Evolutionary conservation across 345 rosid genomes (phyloP).

Genomic region (Eucalyptus lansdowneana): DNA sequence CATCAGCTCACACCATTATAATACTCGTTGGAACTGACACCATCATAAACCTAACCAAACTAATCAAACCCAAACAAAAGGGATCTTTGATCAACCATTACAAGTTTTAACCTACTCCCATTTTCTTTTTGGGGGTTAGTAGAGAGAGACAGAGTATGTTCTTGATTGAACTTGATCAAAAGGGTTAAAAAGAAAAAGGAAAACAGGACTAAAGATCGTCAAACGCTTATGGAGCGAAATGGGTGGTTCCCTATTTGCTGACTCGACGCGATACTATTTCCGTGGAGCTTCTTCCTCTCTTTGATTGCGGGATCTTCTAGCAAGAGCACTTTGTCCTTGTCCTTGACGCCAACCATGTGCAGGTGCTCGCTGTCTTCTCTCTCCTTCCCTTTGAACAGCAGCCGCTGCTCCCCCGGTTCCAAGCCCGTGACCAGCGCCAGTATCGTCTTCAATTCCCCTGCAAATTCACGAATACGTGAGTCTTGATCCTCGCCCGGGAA

Average conservation of each 20-base stretch:
- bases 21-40: neutral
- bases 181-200: neutral
- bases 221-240: conserved; percentile 45
- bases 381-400: conserved; percentile 87
- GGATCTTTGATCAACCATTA: neutral
- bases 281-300: conserved; percentile 66
- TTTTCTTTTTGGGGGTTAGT: neutral
- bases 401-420: conserved; percentile 75
- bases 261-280: conserved; percentile 1
- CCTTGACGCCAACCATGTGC: conserved; percentile 94
- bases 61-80: neutral
- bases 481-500: neutral
- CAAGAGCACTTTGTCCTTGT: conserved; percentile 71
- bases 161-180: neutral
- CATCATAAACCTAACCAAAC: neutral
- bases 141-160: neutral
- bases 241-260: conserved; percentile 11
- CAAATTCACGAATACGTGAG: neutral
- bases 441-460: conserved; percentile 86
- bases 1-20: conserved; percentile 9
- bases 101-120: neutral
- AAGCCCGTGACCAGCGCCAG: conserved; percentile 51
- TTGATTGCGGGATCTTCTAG: conserved; percentile 79
- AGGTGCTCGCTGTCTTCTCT: conserved; percentile 64
- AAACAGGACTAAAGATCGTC: neutral